Evolutionary conservation across 805 yeast genomes (phyloP).

Genomic region (Pichia scutulata): DNA sequence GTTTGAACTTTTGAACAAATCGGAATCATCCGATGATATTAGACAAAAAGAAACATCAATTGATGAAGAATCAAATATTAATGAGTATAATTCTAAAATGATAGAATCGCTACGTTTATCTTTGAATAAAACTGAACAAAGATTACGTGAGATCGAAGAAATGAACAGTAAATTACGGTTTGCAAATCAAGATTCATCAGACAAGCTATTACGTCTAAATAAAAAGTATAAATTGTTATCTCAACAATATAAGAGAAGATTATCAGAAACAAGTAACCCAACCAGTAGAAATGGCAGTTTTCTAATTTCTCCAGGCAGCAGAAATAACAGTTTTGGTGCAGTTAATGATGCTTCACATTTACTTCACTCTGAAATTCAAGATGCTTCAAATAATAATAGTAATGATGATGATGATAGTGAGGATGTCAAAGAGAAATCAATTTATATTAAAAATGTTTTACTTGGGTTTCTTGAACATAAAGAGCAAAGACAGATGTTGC

Average conservation of each 20-base stretch:
- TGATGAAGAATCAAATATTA: not conserved
- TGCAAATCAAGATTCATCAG: constrained; percentile 57
- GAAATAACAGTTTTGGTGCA: constrained; percentile 13
- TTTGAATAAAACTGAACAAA: constrained; percentile 41
- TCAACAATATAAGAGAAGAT: constrained; percentile 39
- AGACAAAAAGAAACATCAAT: not conserved
- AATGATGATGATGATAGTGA: constrained; percentile 19
- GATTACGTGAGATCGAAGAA: constrained; percentile 48
- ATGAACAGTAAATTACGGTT: constrained; percentile 47
- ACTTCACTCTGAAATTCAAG: not conserved
- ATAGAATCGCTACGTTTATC: constrained; percentile 44
- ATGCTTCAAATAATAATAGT: not conserved
- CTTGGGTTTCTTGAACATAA: constrained; percentile 85
- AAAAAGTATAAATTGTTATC: constrained; percentile 62
- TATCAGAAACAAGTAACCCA: constrained; percentile 15
- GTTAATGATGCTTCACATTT: not conserved
- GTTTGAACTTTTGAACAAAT: not conserved
- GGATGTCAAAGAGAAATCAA: constrained; percentile 42
- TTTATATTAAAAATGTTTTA: constrained; percentile 84
- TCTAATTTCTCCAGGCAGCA: not conserved
- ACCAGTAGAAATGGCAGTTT: constrained; percentile 15
- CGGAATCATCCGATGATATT: not conserved
- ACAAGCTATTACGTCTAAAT: constrained; percentile 60
- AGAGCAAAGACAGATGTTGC: constrained; percentile 78
- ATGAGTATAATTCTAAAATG: constrained; percentile 16